phyloP scores from a whole-genome alignment of 306 rosid species.

The Ochetophila trinervis region DNA sequence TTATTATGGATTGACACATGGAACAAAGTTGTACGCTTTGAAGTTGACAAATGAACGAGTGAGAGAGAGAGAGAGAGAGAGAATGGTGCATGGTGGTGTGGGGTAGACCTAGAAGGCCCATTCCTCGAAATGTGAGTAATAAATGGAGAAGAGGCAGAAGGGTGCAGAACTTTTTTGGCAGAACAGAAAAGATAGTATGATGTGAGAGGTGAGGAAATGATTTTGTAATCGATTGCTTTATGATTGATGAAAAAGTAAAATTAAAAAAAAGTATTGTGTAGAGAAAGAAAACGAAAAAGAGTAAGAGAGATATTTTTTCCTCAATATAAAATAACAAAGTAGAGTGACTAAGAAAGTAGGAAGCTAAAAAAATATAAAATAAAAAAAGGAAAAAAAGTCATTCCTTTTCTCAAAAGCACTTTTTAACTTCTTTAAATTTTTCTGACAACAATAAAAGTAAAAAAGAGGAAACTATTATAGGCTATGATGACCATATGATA shows the following conservation, averaged over 20 bases:
- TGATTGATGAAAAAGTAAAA: slow-evolving; percentile 58
- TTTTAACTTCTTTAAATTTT: too few relatives aligned
- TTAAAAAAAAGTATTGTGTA: not conserved
- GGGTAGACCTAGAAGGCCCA: slow-evolving; percentile 35
- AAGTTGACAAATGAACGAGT: slow-evolving; percentile 44
- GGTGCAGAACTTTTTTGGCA: slow-evolving; percentile 55
- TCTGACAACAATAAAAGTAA: too few relatives aligned
- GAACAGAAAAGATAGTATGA: slow-evolving; percentile 51
- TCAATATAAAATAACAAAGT: not conserved
- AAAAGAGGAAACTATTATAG: too few relatives aligned
- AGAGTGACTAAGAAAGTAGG: too few relatives aligned
- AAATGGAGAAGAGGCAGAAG: slow-evolving; percentile 55
- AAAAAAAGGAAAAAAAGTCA: not conserved
- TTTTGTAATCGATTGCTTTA: slow-evolving; percentile 98
- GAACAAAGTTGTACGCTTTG: slow-evolving; percentile 49
- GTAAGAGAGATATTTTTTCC: not conserved
- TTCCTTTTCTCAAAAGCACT: too few relatives aligned
- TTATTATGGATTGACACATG: slow-evolving; percentile 27
- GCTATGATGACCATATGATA: too few relatives aligned
- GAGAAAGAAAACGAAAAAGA: slow-evolving; percentile 6
- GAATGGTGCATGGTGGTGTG: slow-evolving; percentile 1
- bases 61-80: slow-evolving; percentile 22
- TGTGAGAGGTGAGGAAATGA: slow-evolving; percentile 75
- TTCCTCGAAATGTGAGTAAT: slow-evolving; percentile 44
- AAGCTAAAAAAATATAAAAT: too few relatives aligned